phyloP scores from a whole-genome alignment of 129 eudicot species.

The Saposhnikovia divaricata region DNA sequence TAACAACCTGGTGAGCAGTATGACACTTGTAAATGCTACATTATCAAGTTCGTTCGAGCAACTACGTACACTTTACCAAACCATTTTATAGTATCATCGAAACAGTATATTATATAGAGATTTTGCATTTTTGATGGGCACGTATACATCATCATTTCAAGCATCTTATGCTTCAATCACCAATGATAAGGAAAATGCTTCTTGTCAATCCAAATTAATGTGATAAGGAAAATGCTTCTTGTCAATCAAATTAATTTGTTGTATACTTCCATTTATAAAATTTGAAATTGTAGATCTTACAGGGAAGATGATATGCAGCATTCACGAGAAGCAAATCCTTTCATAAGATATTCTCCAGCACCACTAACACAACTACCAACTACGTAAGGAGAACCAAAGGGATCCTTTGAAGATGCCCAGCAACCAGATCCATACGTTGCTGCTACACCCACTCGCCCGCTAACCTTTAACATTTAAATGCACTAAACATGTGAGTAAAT shows the following conservation, averaged over 20 bases:
- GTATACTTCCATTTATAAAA: not conserved
- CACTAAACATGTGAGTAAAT: not conserved
- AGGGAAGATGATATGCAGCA: conserved; percentile 67
- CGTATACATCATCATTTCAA: not conserved
- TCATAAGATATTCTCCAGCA: conserved; percentile 90
- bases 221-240: not conserved
- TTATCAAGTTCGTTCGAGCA: not conserved
- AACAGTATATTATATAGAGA: not conserved
- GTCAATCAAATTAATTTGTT: not conserved
- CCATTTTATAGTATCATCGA: not conserved
- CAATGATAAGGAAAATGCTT: not conserved
- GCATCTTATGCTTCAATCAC: not conserved
- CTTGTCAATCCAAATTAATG: not conserved
- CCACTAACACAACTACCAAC: conserved; percentile 94
- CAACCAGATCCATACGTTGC: conserved; percentile 93
- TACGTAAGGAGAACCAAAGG: conserved; percentile 43
- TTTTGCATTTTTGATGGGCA: not conserved
- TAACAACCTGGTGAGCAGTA: not conserved
- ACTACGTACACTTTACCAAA: not conserved
- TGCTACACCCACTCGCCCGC: conserved; percentile 96
- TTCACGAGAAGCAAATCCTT: conserved; percentile 74
- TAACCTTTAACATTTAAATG: conserved; percentile 36
- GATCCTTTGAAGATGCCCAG: conserved; percentile 81
- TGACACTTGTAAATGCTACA: not conserved
- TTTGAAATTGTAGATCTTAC: conserved; percentile 30